Evolutionary conservation across 2,329 filamentous ascomycete genomes (phyloP).

Genomic region (Diplodia scrobiculata): DNA sequence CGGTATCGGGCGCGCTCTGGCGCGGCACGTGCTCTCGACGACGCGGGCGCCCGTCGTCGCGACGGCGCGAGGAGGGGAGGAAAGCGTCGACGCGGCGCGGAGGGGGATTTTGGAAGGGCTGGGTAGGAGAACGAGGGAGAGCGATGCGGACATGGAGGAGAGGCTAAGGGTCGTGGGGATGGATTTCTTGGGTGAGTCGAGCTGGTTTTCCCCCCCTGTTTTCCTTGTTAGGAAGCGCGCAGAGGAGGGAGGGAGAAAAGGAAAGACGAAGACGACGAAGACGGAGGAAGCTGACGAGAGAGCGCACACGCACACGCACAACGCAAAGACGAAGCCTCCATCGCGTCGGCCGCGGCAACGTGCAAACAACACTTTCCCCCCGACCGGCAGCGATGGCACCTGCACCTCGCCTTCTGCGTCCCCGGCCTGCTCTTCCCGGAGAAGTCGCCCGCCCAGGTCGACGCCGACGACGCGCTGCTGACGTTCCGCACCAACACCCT

Average conservation of each 20-base stretch:
- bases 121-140: constrained; percentile 36
- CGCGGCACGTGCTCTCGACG: constrained; percentile 59
- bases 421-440: constrained; percentile 75
- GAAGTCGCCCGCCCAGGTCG: constrained; percentile 67
- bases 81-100: constrained; percentile 52
- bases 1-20: constrained; percentile 65
- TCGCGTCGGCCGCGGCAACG: constrained; percentile 58
- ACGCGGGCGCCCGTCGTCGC: constrained; percentile 62
- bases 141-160: constrained; percentile 49
- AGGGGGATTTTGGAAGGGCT: constrained; percentile 56
- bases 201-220: neutral
- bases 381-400: constrained; percentile 10
- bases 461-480: constrained; percentile 62
- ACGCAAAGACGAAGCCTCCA: constrained; percentile 62
- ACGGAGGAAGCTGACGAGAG: neutral
- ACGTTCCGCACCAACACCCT: constrained; percentile 75
- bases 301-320: neutral
- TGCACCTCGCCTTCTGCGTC: constrained; percentile 69
- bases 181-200: constrained; percentile 58
- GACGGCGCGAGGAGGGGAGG: constrained; percentile 58
- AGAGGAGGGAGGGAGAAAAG: too few species aligned
- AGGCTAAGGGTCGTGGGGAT: constrained; percentile 57
- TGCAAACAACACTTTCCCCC: constrained; percentile 58
- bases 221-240: too few species aligned
- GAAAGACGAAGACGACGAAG: neutral